Evolutionary conservation across 768 basidiomycete species (phyloP).

Genomic region (Calocera cornea): DNA sequence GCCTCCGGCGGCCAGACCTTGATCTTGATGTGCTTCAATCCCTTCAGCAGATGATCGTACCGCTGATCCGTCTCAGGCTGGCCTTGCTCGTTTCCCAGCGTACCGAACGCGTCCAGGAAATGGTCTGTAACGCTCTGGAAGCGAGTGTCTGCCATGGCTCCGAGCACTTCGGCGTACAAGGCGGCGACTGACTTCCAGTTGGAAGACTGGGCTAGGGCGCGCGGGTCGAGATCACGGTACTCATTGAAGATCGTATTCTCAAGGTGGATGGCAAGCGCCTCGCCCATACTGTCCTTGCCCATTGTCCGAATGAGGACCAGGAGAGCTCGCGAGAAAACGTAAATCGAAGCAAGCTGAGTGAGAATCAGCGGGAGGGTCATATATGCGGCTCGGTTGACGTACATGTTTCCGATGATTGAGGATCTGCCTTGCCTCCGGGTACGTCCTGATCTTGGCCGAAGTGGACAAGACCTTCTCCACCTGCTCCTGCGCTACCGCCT

Average conservation of each 20-base stretch:
- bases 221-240: neutral
- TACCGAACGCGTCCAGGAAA: slow-evolving; percentile 65
- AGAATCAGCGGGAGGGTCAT: too few species aligned
- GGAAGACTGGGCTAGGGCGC: slow-evolving; percentile 39
- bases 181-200: slow-evolving; percentile 75
- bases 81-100: slow-evolving; percentile 59
- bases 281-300: slow-evolving; percentile 1
- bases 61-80: slow-evolving; percentile 68
- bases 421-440: slow-evolving; percentile 22
- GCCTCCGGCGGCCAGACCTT: slow-evolving; percentile 93
- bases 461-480: slow-evolving; percentile 21
- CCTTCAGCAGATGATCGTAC: slow-evolving; percentile 73
- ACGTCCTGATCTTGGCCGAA: slow-evolving; percentile 13
- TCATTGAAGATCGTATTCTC: neutral
- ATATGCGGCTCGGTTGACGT: neutral
- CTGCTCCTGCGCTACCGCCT: slow-evolving; percentile 25
- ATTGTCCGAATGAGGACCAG: slow-evolving; percentile 61
- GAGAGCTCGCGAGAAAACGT: slow-evolving; percentile 79
- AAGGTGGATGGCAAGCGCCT: neutral
- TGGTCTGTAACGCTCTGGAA: slow-evolving; percentile 69
- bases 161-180: slow-evolving; percentile 70
- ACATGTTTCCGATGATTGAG: slow-evolving; percentile 21
- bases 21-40: slow-evolving; percentile 68
- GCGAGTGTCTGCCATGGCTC: slow-evolving; percentile 55
- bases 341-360: slow-evolving; percentile 55